Percentiles rank a stretch among this genome's conserved stretches.
phyloP scores from a whole-genome alignment of 2,329 filamentous ascomycete species.

The Cucurbitaria berberidis region DNA sequence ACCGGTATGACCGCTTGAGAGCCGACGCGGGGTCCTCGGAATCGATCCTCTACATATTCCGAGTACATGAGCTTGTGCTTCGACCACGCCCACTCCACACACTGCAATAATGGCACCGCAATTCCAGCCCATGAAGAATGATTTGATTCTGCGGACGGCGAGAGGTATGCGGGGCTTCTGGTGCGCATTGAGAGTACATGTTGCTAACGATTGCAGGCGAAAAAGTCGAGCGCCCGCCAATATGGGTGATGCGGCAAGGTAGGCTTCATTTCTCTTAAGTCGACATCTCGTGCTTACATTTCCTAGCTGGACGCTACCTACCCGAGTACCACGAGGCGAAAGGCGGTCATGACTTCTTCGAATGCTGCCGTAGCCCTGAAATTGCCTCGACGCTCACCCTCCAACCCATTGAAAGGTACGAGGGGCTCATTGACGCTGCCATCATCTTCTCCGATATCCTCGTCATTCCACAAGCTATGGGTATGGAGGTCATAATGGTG shows the following conservation, averaged over 20 bases:
- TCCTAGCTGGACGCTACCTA: constrained; percentile 87
- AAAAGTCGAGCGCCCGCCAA: constrained; percentile 87
- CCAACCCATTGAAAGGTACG: constrained; percentile 91
- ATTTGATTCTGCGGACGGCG: constrained; percentile 87
- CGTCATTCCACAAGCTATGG: constrained; percentile 96
- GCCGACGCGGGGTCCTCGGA: constrained; percentile 34
- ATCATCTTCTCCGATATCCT: constrained; percentile 99
- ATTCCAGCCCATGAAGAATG: constrained; percentile 89
- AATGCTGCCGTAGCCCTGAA: constrained; percentile 92
- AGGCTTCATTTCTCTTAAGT: constrained; percentile 24
- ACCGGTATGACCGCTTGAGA: constrained; percentile 14
- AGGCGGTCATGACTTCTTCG: constrained; percentile 90
- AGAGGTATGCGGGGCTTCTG: constrained; percentile 67
- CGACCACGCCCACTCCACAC: background rate
- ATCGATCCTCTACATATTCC: constrained; percentile 19
- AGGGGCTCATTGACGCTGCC: constrained; percentile 88
- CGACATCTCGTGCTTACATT: constrained; percentile 14
- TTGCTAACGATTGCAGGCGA: constrained; percentile 65
- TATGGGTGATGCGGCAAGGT: constrained; percentile 99
- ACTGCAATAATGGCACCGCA: constrained; percentile 65
- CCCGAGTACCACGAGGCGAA: constrained; percentile 98
- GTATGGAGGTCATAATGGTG: constrained; percentile 98
- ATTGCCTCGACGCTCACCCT: constrained; percentile 92
- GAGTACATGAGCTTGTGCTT: constrained; percentile 11
- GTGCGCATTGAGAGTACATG: background rate